A percentile compares a stretch with the other conserved stretches of the same genome.
These are phyloP conservation scores for Helotiales sp. DNA, from an alignment of 2,329 filamentous ascomycete genomes.

Conservation along the genomic window DNA sequence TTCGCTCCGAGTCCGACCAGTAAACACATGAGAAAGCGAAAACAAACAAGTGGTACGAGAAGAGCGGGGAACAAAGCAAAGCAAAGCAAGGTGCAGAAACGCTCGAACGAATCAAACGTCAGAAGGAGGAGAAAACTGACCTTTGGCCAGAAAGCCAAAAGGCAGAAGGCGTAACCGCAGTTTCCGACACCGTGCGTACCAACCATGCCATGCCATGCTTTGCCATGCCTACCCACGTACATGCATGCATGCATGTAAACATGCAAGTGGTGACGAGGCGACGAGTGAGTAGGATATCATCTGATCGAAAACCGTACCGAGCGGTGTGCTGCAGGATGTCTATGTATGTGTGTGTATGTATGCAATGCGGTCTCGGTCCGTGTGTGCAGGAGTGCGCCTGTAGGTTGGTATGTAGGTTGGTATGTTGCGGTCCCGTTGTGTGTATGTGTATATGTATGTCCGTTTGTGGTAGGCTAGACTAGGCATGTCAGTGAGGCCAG, in stretches of 20 bases:
- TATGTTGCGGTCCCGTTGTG: neutral
- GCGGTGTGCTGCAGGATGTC: constrained; percentile 11
- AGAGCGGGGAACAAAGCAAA: neutral
- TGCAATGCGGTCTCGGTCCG: constrained; percentile 6
- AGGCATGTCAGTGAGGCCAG: neutral
- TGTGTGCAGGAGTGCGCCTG: neutral
- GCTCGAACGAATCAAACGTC: neutral
- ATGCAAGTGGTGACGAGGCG: constrained; percentile 1
- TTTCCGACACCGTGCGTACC: no score
- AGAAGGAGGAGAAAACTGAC: no score
- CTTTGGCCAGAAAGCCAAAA: no score
- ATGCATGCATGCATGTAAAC: neutral
- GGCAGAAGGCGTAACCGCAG: no score
- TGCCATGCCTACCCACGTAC: neutral
- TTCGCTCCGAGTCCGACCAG: no score
- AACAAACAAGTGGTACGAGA: neutral
- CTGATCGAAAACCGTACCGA: constrained; percentile 23
- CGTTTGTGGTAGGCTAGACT: neutral
- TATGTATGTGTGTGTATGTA: neutral
- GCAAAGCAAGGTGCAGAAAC: neutral
- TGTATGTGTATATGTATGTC: neutral
- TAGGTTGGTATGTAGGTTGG: no score
- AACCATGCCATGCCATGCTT: no score
- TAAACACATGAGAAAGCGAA: neutral
- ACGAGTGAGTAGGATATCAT: constrained; percentile 25